phyloP scores from a whole-genome alignment of 352 stramenopile species.

The Phytophthora citricola region DNA sequence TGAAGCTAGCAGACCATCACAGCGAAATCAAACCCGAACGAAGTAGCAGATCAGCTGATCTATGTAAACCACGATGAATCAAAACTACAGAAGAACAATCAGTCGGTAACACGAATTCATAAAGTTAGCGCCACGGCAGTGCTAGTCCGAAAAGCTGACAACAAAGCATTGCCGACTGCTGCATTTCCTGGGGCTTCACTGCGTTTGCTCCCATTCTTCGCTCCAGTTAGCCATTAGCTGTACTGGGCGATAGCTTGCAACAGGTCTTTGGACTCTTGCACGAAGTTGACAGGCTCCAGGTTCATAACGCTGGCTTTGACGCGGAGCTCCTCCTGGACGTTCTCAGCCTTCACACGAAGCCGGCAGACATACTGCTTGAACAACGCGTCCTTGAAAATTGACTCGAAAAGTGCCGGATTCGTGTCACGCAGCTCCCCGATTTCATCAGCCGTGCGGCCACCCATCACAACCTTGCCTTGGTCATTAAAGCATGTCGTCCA shows the following conservation, averaged over 20 bases:
- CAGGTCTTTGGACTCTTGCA: slow-evolving; percentile 92
- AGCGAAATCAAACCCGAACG: slow-evolving; percentile 4
- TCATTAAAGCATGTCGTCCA: slow-evolving; percentile 99
- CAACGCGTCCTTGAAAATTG: slow-evolving; percentile 92
- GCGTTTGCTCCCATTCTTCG: slow-evolving; percentile 7
- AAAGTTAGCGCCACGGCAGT: slow-evolving; percentile 22
- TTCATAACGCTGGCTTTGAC: slow-evolving; percentile 94
- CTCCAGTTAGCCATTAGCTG: slow-evolving; percentile 49
- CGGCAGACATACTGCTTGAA: slow-evolving; percentile 92
- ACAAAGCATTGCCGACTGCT: slow-evolving; percentile 8
- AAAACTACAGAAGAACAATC: background rate
- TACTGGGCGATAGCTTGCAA: slow-evolving; percentile 93
- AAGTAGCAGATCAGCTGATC: slow-evolving; percentile 8
- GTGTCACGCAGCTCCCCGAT: slow-evolving; percentile 85
- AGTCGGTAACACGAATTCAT: slow-evolving; percentile 32
- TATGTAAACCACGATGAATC: background rate
- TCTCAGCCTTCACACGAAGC: slow-evolving; percentile 95
- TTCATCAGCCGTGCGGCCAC: slow-evolving; percentile 93
- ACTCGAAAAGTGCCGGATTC: slow-evolving; percentile 92
- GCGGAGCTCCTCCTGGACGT: slow-evolving; percentile 95
- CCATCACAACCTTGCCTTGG: slow-evolving; percentile 94
- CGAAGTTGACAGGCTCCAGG: slow-evolving; percentile 94
- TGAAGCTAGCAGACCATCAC: slow-evolving; percentile 7
- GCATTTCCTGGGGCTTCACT: slow-evolving; percentile 1
- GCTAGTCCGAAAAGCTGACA: slow-evolving; percentile 1